A percentile compares a stretch with the other conserved stretches of the same genome.
Conservation (phyloP, 2,329 filamentous ascomycete genomes). For the Talaromyces sp. region DNA sequence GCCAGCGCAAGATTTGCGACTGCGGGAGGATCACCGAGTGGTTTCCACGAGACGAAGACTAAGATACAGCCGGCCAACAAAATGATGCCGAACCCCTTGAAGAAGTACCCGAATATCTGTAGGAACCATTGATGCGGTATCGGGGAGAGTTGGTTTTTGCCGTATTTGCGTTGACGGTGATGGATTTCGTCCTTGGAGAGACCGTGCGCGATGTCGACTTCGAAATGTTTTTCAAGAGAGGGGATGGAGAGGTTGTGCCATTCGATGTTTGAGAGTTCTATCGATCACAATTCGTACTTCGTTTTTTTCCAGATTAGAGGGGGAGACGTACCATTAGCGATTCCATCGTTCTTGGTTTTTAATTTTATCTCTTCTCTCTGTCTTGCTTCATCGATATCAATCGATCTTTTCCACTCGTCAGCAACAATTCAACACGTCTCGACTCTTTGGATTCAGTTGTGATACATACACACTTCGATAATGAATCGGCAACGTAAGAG, state of each 20-base stretch:
- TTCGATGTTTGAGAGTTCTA: slow-evolving; percentile 58
- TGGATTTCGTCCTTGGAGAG: slow-evolving; percentile 56
- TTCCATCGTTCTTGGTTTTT: slow-evolving; percentile 39
- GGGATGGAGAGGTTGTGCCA: slow-evolving; percentile 60
- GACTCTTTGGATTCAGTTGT: background rate
- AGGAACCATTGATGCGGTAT: slow-evolving; percentile 57
- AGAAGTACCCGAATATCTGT: slow-evolving; percentile 64
- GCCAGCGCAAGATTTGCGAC: slow-evolving; percentile 66
- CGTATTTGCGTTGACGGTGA: slow-evolving; percentile 55
- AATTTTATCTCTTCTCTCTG: slow-evolving; percentile 41
- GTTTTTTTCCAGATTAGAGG: too few species aligned
- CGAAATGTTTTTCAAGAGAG: slow-evolving; percentile 57
- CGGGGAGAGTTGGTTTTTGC: slow-evolving; percentile 61
- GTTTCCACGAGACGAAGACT: slow-evolving; percentile 72
- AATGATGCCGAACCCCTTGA: slow-evolving; percentile 70
- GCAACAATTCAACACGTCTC: too few species aligned
- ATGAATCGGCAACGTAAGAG: slow-evolving; percentile 25
- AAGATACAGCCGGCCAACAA: slow-evolving; percentile 64
- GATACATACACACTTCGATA: slow-evolving; percentile 27
- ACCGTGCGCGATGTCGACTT: slow-evolving; percentile 53
- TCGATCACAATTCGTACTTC: too few species aligned
- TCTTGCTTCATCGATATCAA: slow-evolving; percentile 53
- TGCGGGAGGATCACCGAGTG: slow-evolving; percentile 65
- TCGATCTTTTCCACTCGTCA: slow-evolving; percentile 36
- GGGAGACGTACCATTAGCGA: slow-evolving; percentile 47